Percentiles rank a stretch among this genome's conserved stretches.
phyloP scores from a whole-genome alignment of 768 basidiomycete genomes.

The Lactarius sp. region DNA sequence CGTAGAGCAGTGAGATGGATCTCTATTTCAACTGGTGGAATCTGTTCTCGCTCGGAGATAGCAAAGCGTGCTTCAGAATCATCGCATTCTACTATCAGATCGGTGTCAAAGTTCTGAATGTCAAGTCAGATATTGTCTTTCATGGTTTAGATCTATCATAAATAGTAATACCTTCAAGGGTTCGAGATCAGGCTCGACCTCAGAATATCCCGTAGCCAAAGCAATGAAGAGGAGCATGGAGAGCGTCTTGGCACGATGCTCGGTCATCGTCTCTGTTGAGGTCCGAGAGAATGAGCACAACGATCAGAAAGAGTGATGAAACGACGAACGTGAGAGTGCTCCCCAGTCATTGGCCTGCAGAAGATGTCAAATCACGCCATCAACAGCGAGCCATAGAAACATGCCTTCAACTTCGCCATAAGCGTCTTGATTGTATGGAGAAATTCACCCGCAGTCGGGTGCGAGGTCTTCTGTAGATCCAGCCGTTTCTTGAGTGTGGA shows the following conservation, averaged over 20 bases:
- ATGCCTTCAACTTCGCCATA: conserved; percentile 63
- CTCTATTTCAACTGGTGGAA: conserved; percentile 28
- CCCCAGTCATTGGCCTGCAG: conserved; percentile 62
- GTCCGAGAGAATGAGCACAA: neutral
- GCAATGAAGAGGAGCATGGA: conserved; percentile 42
- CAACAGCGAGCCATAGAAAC: neutral
- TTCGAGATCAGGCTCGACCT: conserved; percentile 42
- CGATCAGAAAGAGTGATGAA: neutral
- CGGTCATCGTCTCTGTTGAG: conserved; percentile 43
- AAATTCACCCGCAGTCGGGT: conserved; percentile 49
- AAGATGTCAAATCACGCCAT: neutral
- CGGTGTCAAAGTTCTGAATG: conserved; percentile 49
- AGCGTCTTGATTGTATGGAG: conserved; percentile 54
- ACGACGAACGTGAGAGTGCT: conserved; percentile 51
- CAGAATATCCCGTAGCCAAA: conserved; percentile 43
- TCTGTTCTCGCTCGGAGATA: conserved; percentile 29
- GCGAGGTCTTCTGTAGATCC: conserved; percentile 46
- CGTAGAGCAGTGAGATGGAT: conserved; percentile 26
- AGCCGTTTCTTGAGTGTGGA: conserved; percentile 42
- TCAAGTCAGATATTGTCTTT: neutral
- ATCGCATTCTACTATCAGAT: conserved; percentile 35
- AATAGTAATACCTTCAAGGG: conserved; percentile 42
- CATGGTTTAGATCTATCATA: no score
- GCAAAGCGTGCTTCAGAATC: conserved; percentile 37
- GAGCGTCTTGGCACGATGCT: conserved; percentile 40